Conservation (phyloP, 768 basidiomycete species). For the Sistotremastrum niveocremeum region DNA sequence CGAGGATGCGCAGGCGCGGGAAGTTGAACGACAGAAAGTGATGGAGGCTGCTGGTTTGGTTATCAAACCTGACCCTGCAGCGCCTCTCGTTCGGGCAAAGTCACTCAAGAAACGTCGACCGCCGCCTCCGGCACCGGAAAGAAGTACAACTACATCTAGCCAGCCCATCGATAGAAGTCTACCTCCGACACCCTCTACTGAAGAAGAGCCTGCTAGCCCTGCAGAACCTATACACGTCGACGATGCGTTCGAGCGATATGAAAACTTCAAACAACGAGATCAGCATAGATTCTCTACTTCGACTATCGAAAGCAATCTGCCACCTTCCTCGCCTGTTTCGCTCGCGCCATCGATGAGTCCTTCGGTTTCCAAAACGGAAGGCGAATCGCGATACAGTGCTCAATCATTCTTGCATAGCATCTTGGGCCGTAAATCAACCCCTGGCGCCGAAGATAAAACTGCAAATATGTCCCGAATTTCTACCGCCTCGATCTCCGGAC, state of each 20-base stretch:
- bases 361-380: slow-evolving; percentile 36
- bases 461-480: slow-evolving; percentile 30
- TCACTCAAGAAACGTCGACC: slow-evolving; percentile 17
- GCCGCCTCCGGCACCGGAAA: slow-evolving; percentile 13
- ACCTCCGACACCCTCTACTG: slow-evolving; percentile 30
- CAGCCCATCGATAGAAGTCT: slow-evolving; percentile 31
- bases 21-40: slow-evolving; percentile 64
- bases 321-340: slow-evolving; percentile 21
- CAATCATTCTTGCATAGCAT: not conserved
- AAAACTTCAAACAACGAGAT: slow-evolving; percentile 53
- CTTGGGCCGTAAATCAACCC: slow-evolving; percentile 9
- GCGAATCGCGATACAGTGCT: slow-evolving; percentile 17
- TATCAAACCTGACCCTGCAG: slow-evolving; percentile 46
- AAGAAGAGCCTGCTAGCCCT: slow-evolving; percentile 8
- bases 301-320: slow-evolving; percentile 32
- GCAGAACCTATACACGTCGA: slow-evolving; percentile 29
- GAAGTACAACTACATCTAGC: slow-evolving; percentile 6
- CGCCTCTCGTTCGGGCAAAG: slow-evolving; percentile 21
- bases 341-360: slow-evolving; percentile 25
- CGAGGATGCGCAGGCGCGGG: slow-evolving; percentile 43
- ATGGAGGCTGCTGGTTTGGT: slow-evolving; percentile 83
- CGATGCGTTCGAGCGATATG: slow-evolving; percentile 85
- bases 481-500: slow-evolving; percentile 31
- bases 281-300: slow-evolving; percentile 49
- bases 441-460: slow-evolving; percentile 3